Conservation (phyloP, 805 yeast species). For the Ascoidea asiatica region DNA sequence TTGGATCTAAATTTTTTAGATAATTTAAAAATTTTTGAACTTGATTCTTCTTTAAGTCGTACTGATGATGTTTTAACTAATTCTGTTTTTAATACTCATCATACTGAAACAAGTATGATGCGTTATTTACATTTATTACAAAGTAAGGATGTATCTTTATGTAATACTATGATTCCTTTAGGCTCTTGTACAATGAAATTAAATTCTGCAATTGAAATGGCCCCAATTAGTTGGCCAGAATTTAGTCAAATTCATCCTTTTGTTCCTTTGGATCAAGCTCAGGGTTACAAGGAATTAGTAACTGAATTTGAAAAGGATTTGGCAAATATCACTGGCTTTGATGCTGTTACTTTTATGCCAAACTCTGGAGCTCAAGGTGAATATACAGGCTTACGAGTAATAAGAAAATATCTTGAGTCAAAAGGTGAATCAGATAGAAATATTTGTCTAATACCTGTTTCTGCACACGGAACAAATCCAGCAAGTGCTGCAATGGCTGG, state of each 20-base stretch:
- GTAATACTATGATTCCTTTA: slow-evolving; percentile 93
- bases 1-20: slow-evolving; percentile 13
- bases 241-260: slow-evolving; percentile 85
- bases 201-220: slow-evolving; percentile 91
- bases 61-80: slow-evolving; percentile 50
- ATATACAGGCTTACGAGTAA: slow-evolving; percentile 83
- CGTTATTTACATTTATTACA: slow-evolving; percentile 82
- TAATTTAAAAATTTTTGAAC: slow-evolving; percentile 26
- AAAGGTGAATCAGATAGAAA: slow-evolving; percentile 64
- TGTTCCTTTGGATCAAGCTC: slow-evolving; percentile 80
- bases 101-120: slow-evolving; percentile 89
- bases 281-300: slow-evolving; percentile 70
- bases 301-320: slow-evolving; percentile 70
- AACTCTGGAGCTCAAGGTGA: slow-evolving; percentile 99
- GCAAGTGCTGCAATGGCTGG: slow-evolving; percentile 98
- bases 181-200: slow-evolving; percentile 98
- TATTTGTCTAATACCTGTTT: slow-evolving; percentile 87
- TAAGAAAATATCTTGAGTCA: slow-evolving; percentile 59
- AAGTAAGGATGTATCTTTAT: slow-evolving; percentile 79
- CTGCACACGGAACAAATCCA: slow-evolving; percentile 98
- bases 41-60: slow-evolving; percentile 38
- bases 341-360: slow-evolving; percentile 85
- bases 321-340: slow-evolving; percentile 87
- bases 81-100: slow-evolving; percentile 75
- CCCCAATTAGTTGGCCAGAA: slow-evolving; percentile 89